Evolutionary conservation across 345 rosid genomes (phyloP).

Genomic region (Populus alba): DNA sequence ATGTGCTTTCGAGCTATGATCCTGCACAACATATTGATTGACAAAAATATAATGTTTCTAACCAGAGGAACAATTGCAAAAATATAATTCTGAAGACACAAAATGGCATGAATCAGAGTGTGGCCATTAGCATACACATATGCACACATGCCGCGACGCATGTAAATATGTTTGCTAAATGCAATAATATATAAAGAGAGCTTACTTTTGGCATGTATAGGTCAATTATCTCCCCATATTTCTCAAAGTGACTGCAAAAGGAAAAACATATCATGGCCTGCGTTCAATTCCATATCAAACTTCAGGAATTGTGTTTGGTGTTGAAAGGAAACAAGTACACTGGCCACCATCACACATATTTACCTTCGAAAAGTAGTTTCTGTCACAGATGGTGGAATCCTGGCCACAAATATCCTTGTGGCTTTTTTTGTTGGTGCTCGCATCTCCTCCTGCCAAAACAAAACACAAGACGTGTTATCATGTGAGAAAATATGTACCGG

Average conservation of each 20-base stretch:
- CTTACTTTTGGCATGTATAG: slow-evolving; percentile 93
- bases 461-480: slow-evolving; percentile 8
- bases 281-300: slow-evolving; percentile 10
- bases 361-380: slow-evolving; percentile 88
- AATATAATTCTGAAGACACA: not conserved
- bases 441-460: slow-evolving; percentile 83
- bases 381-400: slow-evolving; percentile 80
- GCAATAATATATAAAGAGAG: not conserved
- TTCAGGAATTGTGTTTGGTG: not conserved
- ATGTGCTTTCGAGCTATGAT: slow-evolving; percentile 79
- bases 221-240: slow-evolving; percentile 89
- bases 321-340: slow-evolving; percentile 1
- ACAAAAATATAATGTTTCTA: not conserved
- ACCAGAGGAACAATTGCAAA: not conserved
- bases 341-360: not conserved
- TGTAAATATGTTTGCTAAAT: not conserved
- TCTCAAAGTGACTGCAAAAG: slow-evolving; percentile 84
- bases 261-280: not conserved
- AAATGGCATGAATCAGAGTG: not conserved
- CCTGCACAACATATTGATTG: slow-evolving; percentile 41
- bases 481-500: not conserved
- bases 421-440: slow-evolving; percentile 78
- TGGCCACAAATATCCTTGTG: slow-evolving; percentile 90
- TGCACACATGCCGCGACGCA: not conserved
- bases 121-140: not conserved